Evolutionary conservation across 2,329 filamentous ascomycete genomes (phyloP), one percentile per base, ranked within the genome.

Genomic region (Aspergillus sp.): DNA sequence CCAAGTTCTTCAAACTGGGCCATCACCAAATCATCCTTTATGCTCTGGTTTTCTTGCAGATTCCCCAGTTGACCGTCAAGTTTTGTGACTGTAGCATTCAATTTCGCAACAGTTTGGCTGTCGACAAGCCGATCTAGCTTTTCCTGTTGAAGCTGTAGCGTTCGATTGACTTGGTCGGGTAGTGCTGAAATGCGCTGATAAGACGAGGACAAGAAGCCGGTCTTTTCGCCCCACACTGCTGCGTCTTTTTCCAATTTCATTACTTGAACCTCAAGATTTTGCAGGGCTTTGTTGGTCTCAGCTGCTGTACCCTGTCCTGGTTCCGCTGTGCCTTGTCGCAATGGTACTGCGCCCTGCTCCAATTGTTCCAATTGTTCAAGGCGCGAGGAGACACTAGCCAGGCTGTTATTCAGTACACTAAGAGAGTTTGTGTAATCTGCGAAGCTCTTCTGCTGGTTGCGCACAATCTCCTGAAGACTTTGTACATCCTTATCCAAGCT

Each of bases 11-110:
- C 68, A 22, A 71, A 55, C 15, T 65, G 61, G 6, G 66, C 57
- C 17, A 65, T 63, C 13, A 64, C 56, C 1, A 72, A 19, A 13
- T 70, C 65, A 48, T 73, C 68, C 62, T 70, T 69, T 41, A 34
- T 28, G 17, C 47, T 60, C 17, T 45, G 46, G 17, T 66, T 64
- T 2, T 58, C 45, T 22, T 67, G 62, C 13, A 72, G 22, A 19
- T 59, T 41, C 11, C 62, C 47, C 19, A 71, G 30, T 13, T 64
- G 54, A 4, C 62, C 11, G 23, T 30, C 55, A 23, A 30, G 25
- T 9, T 38, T 23, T 22, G 64, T 46, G 5, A 68, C 19, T 22
- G 55, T 46, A 6, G n/a, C 31, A 17, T 52, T 49, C 13, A 62
- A 43, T 13, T 45, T 54, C 7, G 47, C 6, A 43, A 34, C 22